Evolutionary conservation across 2,329 filamentous ascomycete genomes (phyloP).

Genomic region (Hymenoscyphus fructigenus): DNA sequence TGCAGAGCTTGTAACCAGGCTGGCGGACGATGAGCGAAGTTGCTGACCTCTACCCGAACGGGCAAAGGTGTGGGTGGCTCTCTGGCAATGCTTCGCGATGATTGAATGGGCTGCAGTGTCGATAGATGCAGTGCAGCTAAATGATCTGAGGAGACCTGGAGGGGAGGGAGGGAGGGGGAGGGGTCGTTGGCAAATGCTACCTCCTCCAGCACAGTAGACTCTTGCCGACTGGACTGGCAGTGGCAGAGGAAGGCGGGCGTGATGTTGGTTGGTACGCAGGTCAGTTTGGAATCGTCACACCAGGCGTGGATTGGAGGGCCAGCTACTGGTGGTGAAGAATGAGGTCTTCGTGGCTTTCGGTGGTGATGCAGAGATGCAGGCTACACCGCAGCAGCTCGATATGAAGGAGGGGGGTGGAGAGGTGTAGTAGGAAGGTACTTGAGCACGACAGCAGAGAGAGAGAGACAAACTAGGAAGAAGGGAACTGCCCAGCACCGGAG

Average conservation of each 20-base stretch:
- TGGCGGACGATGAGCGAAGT: neutral
- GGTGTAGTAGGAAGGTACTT: neutral
- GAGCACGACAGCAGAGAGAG: neutral
- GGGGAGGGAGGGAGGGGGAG: too few species aligned
- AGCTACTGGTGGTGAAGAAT: neutral
- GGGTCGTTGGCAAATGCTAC: neutral
- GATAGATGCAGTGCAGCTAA: neutral
- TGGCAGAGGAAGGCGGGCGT: neutral
- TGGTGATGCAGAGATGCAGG: neutral
- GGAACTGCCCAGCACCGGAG: neutral
- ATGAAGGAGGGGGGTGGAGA: neutral
- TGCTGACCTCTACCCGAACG: neutral
- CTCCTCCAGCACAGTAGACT: neutral
- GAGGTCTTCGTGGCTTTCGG: neutral
- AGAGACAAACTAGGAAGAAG: neutral
- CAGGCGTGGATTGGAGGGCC: neutral
- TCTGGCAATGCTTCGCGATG: neutral
- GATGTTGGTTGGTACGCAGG: neutral
- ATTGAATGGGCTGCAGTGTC: neutral
- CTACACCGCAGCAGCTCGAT: neutral
- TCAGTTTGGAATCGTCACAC: neutral
- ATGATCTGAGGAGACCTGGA: neutral
- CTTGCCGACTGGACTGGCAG: neutral
- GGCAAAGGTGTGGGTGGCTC: neutral
- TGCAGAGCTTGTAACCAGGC: conserved; percentile 3